These are phyloP conservation scores for Vickermania ingenoplastis DNA, from an alignment of 208 protist genomes.

Conservation along the genomic window DNA sequence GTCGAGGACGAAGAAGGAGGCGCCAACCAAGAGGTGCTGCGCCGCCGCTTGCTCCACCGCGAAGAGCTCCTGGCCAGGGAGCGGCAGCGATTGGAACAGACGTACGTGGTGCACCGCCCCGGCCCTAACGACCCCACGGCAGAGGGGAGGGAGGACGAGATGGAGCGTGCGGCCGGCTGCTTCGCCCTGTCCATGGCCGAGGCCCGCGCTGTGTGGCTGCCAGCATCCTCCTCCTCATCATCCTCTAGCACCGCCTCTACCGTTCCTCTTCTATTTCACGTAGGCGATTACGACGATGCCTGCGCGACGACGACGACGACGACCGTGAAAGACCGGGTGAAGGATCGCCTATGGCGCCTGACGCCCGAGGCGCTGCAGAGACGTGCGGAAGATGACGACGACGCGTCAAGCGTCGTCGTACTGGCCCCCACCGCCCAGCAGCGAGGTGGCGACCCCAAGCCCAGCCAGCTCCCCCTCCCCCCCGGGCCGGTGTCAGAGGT, in stretches of 20 bases:
- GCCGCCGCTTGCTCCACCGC: neutral
- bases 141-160: neutral
- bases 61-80: neutral
- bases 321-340: no score
- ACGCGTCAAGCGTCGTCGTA: neutral
- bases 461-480: neutral
- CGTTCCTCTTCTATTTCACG: no score
- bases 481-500: neutral
- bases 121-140: neutral
- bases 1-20: neutral
- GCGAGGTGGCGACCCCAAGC: neutral
- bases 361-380: no score
- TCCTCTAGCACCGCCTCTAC: no score
- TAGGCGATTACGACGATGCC: no score
- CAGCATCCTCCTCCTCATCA: no score
- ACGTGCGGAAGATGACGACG: no score
- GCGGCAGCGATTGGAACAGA: neutral
- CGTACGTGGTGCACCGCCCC: neutral
- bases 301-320: no score
- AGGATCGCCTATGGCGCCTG: no score
- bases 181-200: neutral
- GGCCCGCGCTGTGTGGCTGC: no score
- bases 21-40: neutral
- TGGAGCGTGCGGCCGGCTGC: neutral
- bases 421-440: neutral